Percentiles rank a stretch among this genome's conserved stretches.
These are phyloP conservation scores for Cystobasidiaceae sp. DNA, from an alignment of 1,284 basidiomycete species.

Conservation along the genomic window DNA sequence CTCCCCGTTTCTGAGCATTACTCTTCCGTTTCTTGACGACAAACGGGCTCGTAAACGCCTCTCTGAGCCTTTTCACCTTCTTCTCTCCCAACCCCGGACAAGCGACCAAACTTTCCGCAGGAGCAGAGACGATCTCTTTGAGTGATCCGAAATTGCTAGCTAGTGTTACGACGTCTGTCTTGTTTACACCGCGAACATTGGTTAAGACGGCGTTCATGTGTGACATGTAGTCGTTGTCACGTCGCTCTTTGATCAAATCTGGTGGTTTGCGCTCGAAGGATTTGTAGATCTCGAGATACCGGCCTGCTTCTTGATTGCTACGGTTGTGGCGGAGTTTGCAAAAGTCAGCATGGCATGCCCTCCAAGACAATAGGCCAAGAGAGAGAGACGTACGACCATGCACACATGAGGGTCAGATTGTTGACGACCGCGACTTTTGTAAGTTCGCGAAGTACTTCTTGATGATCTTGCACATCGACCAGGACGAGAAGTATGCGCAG, in stretches of 20 bases:
- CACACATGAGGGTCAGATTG: conserved; percentile 82
- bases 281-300: conserved; percentile 87
- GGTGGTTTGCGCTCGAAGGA: conserved; percentile 90
- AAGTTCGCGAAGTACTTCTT: conserved; percentile 81
- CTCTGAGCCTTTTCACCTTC: conserved; percentile 66
- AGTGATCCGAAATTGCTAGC: conserved; percentile 89
- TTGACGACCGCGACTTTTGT: conserved; percentile 91
- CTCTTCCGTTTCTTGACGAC: conserved; percentile 37
- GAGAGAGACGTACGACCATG: conserved; percentile 69
- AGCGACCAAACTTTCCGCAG: conserved; percentile 66
- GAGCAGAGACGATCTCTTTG: conserved; percentile 66
- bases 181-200: conserved; percentile 87
- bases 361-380: not conserved
- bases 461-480: conserved; percentile 90
- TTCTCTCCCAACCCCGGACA: conserved; percentile 92
- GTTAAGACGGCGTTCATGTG: conserved; percentile 81
- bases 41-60: conserved; percentile 54
- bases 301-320: conserved; percentile 73
- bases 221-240: conserved; percentile 79
- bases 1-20: conserved; percentile 26
- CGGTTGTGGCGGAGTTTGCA: too few species aligned
- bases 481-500: conserved; percentile 82
- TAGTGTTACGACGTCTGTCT: conserved; percentile 92
- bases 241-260: conserved; percentile 85
- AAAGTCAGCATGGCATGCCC: not conserved